Conservation (phyloP, 257 asterid species). For the Solanum medicagineum region DNA sequence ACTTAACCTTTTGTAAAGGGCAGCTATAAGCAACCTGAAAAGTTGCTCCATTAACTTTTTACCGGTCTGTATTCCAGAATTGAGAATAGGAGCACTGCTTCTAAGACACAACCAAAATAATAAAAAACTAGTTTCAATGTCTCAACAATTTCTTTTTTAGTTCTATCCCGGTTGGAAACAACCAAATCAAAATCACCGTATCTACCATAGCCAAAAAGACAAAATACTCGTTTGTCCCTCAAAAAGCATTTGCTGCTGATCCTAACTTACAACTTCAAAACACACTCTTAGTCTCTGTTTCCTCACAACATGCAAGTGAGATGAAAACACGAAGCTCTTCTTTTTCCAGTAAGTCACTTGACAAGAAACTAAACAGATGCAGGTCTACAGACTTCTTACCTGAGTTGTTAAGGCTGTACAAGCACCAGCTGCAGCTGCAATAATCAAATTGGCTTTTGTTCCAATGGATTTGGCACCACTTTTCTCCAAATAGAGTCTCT, state of each 20-base stretch:
- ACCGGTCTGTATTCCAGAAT: not conserved
- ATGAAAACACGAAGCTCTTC: not conserved
- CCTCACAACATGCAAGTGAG: not conserved
- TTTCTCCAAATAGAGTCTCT: conserved; percentile 24
- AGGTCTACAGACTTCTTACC: conserved; percentile 1
- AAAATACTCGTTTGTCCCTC: not conserved
- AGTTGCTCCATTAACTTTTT: not conserved
- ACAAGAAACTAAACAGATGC: not conserved
- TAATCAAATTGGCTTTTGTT: conserved; percentile 27
- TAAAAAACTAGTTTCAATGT: not conserved
- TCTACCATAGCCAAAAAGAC: not conserved
- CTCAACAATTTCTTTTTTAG: not conserved
- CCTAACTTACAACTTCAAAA: not conserved
- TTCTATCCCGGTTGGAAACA: not conserved
- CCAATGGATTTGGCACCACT: conserved; percentile 36
- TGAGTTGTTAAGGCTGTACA: conserved; percentile 30
- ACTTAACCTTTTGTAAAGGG: not conserved
- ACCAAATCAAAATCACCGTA: not conserved
- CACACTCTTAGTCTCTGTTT: not conserved
- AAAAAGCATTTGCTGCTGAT: not conserved
- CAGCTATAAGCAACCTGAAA: not conserved
- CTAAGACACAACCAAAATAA: not conserved
- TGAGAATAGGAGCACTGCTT: not conserved
- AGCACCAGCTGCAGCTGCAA: conserved; percentile 44
- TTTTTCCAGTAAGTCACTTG: not conserved